Evolutionary conservation across 805 yeast species (phyloP).

Genomic region (Metschnikowia rubicola): DNA sequence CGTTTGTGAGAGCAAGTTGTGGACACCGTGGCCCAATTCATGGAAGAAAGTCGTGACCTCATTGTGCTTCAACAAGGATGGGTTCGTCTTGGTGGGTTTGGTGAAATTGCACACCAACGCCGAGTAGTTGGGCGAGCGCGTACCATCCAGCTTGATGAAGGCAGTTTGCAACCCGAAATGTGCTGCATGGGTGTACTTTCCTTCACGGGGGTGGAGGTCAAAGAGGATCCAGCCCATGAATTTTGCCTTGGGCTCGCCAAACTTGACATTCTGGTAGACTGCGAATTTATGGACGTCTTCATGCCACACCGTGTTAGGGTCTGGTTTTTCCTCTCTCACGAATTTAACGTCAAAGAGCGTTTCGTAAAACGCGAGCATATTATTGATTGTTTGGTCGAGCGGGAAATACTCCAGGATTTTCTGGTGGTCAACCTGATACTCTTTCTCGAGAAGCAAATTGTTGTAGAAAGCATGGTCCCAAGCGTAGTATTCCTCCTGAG

Average conservation of each 20-base stretch:
- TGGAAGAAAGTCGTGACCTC: conserved; percentile 86
- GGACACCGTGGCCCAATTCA: conserved; percentile 88
- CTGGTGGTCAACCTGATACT: conserved; percentile 68
- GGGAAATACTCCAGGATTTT: conserved; percentile 79
- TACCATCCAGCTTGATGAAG: conserved; percentile 46
- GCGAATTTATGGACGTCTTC: conserved; percentile 71
- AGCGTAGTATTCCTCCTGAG: conserved; percentile 43
- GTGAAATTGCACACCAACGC: conserved; percentile 84
- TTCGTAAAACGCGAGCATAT: conserved; percentile 73
- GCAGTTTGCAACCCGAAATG: conserved; percentile 69
- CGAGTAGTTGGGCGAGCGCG: conserved; percentile 60
- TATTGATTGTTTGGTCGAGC: conserved; percentile 57
- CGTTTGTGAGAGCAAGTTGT: conserved; percentile 67
- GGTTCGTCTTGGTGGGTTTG: conserved; percentile 64
- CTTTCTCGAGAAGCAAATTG: conserved; percentile 60
- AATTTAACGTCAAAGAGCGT: conserved; percentile 66
- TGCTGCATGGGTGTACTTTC: conserved; percentile 88
- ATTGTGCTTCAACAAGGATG: conserved; percentile 69
- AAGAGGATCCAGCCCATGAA: conserved; percentile 78
- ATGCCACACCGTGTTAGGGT: conserved; percentile 61
- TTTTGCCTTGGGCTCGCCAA: conserved; percentile 33
- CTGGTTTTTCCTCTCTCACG: conserved; percentile 43
- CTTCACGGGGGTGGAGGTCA: conserved; percentile 81
- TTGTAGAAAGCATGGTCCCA: conserved; percentile 77
- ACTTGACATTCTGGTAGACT: conserved; percentile 58